phyloP scores from a whole-genome alignment of 345 rosid genomes.

The Lenwebbia sp. region DNA sequence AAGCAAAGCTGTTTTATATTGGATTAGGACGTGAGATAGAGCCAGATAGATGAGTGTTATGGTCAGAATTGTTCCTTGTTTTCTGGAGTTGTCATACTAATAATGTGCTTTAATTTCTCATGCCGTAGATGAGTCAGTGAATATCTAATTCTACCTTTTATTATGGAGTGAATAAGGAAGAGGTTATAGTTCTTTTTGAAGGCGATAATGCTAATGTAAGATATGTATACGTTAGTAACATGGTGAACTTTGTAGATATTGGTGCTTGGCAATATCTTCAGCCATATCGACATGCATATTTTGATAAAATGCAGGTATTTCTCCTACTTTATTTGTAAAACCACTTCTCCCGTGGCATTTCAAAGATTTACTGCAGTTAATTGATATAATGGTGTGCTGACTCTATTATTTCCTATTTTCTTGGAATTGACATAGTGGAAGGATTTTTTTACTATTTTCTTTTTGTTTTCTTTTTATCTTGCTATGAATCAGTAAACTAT shows the following conservation, averaged over 20 bases:
- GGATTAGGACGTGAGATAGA: neutral
- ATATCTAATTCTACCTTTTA: neutral
- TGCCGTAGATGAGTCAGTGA: neutral
- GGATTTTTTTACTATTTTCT: neutral
- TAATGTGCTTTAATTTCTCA: neutral
- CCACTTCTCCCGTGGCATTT: neutral
- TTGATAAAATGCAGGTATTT: constrained; percentile 89
- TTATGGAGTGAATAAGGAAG: neutral
- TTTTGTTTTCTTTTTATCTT: neutral
- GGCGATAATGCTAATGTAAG: neutral
- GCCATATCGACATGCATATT: constrained; percentile 78
- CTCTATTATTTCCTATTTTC: neutral
- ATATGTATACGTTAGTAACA: neutral
- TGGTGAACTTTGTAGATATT: constrained; percentile 34
- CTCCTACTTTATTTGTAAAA: neutral
- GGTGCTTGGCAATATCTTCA: constrained; percentile 90
- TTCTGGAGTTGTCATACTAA: neutral
- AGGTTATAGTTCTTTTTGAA: neutral
- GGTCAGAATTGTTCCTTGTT: neutral
- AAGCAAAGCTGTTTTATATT: neutral
- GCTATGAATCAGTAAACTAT: neutral
- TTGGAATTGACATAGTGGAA: neutral
- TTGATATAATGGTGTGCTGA: neutral
- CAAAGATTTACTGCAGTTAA: neutral
- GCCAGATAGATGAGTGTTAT: neutral